These are phyloP conservation scores for Silene coronaria DNA, from an alignment of 179 eudicot species.

Conservation along the genomic window DNA sequence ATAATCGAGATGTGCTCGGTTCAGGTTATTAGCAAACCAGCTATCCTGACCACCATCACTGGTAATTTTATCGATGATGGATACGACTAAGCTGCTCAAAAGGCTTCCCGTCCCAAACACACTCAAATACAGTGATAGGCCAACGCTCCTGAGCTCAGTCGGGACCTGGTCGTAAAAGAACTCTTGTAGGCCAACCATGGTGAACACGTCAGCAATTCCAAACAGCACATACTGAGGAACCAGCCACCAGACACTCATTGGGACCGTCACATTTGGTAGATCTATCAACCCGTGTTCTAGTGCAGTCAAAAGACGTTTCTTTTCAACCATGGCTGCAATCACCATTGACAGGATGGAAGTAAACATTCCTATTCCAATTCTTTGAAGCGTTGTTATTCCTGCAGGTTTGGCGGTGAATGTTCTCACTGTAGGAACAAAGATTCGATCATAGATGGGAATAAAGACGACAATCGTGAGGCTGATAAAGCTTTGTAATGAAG, in stretches of 20 bases:
- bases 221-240: constrained; percentile 52
- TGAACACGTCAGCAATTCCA: constrained; percentile 59
- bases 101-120: constrained; percentile 53
- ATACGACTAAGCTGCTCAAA: constrained; percentile 52
- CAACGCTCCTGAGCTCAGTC: constrained; percentile 50
- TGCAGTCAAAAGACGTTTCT: constrained; percentile 42
- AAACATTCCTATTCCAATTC: constrained; percentile 52
- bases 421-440: constrained; percentile 49
- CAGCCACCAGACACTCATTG: constrained; percentile 72
- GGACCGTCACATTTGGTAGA: constrained; percentile 37
- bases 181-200: constrained; percentile 69
- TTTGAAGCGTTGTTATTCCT: constrained; percentile 59
- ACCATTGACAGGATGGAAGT: constrained; percentile 47
- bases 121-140: constrained; percentile 50
- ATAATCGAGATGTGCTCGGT: constrained; percentile 66
- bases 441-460: constrained; percentile 59
- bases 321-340: constrained; percentile 53
- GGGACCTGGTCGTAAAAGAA: constrained; percentile 75
- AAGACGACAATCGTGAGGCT: constrained; percentile 39
- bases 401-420: constrained; percentile 43
- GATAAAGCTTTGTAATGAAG: constrained; percentile 50
- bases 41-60: constrained; percentile 34
- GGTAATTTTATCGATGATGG: constrained; percentile 37
- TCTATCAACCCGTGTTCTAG: constrained; percentile 45
- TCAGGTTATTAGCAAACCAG: constrained; percentile 61